Conservation (phyloP, 352 stramenopile species). For the Elongisporangium undulatum region DNA sequence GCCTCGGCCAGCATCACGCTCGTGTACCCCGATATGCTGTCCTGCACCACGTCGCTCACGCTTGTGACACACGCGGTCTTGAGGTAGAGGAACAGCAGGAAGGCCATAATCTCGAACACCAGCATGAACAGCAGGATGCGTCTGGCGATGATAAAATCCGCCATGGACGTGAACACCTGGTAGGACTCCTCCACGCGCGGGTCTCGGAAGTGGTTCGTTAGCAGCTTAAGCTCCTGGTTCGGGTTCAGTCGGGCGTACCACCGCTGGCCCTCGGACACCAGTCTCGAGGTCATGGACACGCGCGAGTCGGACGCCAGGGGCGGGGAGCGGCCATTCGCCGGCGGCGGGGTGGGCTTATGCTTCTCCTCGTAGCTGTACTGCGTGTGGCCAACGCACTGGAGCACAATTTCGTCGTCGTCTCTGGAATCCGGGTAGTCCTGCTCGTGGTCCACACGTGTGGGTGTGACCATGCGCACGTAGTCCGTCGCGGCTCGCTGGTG, state of each 20-base stretch:
- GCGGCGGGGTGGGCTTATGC: background rate
- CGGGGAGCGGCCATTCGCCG: constrained; percentile 6
- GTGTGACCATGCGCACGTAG: constrained; percentile 14
- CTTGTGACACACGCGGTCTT: constrained; percentile 27
- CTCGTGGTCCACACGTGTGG: constrained; percentile 13
- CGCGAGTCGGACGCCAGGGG: constrained; percentile 3
- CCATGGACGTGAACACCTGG: constrained; percentile 73
- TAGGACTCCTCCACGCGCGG: constrained; percentile 71
- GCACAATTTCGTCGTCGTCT: constrained; percentile 4
- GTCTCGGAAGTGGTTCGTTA: constrained; percentile 73
- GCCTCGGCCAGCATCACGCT: background rate
- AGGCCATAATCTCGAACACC: constrained; percentile 44
- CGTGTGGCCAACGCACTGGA: constrained; percentile 2
- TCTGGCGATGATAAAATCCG: constrained; percentile 51
- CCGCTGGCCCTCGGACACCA: constrained; percentile 6
- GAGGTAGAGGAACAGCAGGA: constrained; percentile 45
- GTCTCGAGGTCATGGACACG: constrained; percentile 2
- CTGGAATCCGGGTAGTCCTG: constrained; percentile 6
- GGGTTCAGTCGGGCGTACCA: constrained; percentile 56
- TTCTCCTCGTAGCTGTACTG: background rate
- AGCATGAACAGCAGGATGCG: constrained; percentile 63
- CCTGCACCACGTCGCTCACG: background rate
- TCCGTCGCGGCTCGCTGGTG: background rate
- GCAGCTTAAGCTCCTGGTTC: constrained; percentile 37
- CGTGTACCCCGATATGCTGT: background rate